phyloP scores from a whole-genome alignment of 2,329 filamentous ascomycete species.

The Myotisia sp. region DNA sequence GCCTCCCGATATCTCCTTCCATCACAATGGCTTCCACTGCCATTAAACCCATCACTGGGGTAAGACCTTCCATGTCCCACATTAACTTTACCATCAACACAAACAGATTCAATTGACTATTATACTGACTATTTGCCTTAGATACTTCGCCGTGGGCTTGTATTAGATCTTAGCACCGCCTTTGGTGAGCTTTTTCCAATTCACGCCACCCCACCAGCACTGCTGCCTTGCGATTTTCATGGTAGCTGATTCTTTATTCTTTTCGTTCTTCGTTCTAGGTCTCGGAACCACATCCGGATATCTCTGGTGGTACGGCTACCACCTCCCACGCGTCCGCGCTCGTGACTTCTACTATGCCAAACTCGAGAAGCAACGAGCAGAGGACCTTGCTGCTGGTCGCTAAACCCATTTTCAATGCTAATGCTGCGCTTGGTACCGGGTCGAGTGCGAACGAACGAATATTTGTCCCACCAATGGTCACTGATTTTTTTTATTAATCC shows the following conservation, averaged over 20 bases:
- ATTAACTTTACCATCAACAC: background rate
- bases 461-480: no score
- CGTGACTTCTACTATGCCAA: conserved; percentile 51
- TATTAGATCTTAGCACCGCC: conserved; percentile 52
- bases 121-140: no score
- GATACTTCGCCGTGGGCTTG: conserved; percentile 53
- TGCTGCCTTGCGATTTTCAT: background rate
- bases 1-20: conserved; percentile 13
- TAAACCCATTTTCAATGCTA: no score
- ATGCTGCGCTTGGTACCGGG: no score
- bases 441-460: no score
- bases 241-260: no score
- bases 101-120: conserved; percentile 1
- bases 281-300: conserved; percentile 50
- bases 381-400: conserved; percentile 1
- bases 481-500: no score
- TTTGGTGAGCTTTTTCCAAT: conserved; percentile 39
- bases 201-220: background rate
- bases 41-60: conserved; percentile 35
- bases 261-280: conserved; percentile 38
- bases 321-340: conserved; percentile 49
- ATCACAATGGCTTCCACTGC: conserved; percentile 23
- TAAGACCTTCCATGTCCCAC: conserved; percentile 20
- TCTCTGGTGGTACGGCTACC: conserved; percentile 56
- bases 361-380: conserved; percentile 47